phyloP scores from a whole-genome alignment of 306 rosid genomes.

The Acacia acuminata region DNA sequence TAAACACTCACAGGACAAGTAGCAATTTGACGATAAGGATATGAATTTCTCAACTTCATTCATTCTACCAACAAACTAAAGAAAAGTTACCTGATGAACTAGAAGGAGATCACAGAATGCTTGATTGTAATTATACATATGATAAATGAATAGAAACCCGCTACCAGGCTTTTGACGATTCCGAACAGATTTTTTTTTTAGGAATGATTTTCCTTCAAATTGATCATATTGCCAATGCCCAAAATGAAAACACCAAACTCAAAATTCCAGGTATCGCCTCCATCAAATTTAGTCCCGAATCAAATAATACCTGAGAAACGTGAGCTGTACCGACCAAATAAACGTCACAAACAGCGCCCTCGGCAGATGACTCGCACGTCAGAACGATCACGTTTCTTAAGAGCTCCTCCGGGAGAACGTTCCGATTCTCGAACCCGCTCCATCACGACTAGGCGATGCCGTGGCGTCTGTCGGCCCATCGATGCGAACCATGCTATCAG shows the following conservation, averaged over 20 bases:
- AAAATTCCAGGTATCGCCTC: neutral
- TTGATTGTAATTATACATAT: conserved; percentile 1
- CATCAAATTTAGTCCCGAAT: neutral
- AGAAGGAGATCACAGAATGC: conserved; percentile 7
- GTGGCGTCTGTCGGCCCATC: conserved; percentile 47
- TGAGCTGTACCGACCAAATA: conserved; percentile 91
- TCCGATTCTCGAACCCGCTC: conserved; percentile 34
- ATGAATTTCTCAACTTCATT: neutral
- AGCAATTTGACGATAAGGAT: neutral
- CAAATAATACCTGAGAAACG: conserved; percentile 68
- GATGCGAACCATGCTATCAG: conserved; percentile 73
- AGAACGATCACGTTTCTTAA: conserved; percentile 63
- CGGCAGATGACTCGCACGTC: conserved; percentile 73
- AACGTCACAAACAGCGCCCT: conserved; percentile 74
- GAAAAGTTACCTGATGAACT: neutral
- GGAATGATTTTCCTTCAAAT: neutral
- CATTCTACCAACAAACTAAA: neutral
- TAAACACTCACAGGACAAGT: neutral
- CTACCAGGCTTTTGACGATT: conserved; percentile 1
- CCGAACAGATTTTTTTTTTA: neutral
- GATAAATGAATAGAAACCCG: neutral
- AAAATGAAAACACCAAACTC: conserved; percentile 2
- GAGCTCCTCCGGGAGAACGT: conserved; percentile 71
- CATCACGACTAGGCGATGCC: conserved; percentile 22
- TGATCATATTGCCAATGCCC: conserved; percentile 17